Percentiles rank a stretch among this genome's conserved stretches.
Evolutionary conservation across 805 yeast genomes (phyloP).

Genomic region (Saccharomyces jurei): DNA sequence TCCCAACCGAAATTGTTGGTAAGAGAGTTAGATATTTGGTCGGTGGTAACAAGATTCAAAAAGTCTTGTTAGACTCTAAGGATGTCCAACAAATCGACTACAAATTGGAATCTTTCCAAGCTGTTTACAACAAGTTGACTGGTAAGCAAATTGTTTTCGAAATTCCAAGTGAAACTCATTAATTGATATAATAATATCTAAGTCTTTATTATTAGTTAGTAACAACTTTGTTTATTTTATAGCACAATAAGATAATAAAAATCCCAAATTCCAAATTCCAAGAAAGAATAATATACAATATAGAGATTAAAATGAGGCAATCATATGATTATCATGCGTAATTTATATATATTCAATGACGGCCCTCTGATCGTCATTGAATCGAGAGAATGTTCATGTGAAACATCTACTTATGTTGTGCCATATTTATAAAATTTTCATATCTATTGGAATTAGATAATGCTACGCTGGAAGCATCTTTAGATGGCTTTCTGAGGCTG

Average conservation of each 20-base stretch:
- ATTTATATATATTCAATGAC: not conserved
- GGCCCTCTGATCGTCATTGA: conserved; percentile 5
- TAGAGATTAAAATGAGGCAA: not conserved
- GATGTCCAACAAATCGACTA: conserved; percentile 94
- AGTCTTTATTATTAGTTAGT: not conserved
- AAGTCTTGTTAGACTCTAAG: conserved; percentile 95
- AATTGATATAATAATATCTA: conserved; percentile 13
- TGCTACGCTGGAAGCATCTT: not conserved
- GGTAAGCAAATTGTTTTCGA: conserved; percentile 99
- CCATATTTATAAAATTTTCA: conserved; percentile 15
- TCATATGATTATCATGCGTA: not conserved
- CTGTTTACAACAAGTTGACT: conserved; percentile 95
- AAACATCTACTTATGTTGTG: not conserved
- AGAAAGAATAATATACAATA: no score
- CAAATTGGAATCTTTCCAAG: conserved; percentile 98
- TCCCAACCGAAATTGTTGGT: conserved; percentile 99
- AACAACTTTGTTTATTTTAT: not conserved
- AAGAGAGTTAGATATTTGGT: conserved; percentile 98
- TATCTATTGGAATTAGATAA: conserved; percentile 4
- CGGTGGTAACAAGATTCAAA: conserved; percentile 98
- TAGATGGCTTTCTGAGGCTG: not conserved
- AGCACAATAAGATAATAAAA: not conserved
- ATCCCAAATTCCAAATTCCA: not conserved
- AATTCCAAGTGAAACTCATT: conserved; percentile 52
- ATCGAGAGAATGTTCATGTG: conserved; percentile 1